Base-by-base conservation (phyloP, 2,329 filamentous ascomycete genomes). In the Botrytis hyacinthi region DNA sequence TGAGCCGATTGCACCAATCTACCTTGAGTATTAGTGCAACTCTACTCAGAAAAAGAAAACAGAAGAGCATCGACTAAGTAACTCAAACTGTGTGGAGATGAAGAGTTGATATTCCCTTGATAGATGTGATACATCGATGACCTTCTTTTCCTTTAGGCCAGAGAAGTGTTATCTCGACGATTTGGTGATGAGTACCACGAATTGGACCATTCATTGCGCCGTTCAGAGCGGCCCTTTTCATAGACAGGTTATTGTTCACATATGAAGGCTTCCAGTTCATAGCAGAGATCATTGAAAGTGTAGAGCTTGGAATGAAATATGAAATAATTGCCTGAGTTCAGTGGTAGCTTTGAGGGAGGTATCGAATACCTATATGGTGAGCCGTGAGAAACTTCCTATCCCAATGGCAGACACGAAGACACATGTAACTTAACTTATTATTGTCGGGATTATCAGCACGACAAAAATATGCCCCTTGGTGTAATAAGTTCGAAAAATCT, bases 51-150 rank as follows among this genome's bases (percentile, higher is more conserved):
- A 16, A 16, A 35, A 4, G n/a, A 29, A 16, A 40, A n/a, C 12
- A 32, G 16, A 29, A 57, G 9, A 42, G n/a, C 12, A 22, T 29
- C 35, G 22, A 57, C 18, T 37, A 42, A 32, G 10, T 16, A 16
- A 1, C 0, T 0, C 18, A 5, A 22, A 29, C 6, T 22, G n/a
- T 8, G 9, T 14, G 9, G 29, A 57, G 16, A 29, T 8, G 9
- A 16, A n/a, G 42, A 46, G 20, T 10, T 14, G 29, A 32, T 20
- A 32, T 2, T 8, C 16, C 40, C n/a, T 29, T 29, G 4, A 18
- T 22, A 35, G 10, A 65, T 16, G 20, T 29, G n/a, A 29, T 35
- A 8, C 7, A n/a, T n/a, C 3, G 8, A 66, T 37, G 20, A 4
- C 10, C 29, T 32, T 42, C 8, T 40, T 37, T 42, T 35, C 29